Percentiles rank a stretch among this genome's conserved stretches.
These are phyloP conservation scores for Annona squamosa DNA, from an alignment of 164 flowering plant genomes.

Conservation along the genomic window DNA sequence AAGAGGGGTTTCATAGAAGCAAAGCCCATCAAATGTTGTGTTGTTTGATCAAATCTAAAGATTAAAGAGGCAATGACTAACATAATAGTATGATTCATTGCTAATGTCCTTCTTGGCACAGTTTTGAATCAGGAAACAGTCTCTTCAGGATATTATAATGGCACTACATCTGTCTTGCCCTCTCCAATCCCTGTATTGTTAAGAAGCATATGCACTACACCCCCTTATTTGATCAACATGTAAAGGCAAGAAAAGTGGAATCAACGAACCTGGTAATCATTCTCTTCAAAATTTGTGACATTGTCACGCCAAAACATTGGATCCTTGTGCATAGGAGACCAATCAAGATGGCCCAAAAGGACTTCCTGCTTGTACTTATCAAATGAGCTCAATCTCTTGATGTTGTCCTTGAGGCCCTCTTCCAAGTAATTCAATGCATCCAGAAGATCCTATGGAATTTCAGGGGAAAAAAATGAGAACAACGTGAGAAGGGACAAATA, in stretches of 20 bases:
- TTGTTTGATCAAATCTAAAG: no score
- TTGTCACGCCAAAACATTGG: constrained; percentile 89
- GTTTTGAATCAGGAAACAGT: no score
- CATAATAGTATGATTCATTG: no score
- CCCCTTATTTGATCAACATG: no score
- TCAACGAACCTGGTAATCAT: constrained; percentile 76
- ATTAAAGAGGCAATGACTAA: no score
- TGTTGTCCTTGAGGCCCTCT: constrained; percentile 72
- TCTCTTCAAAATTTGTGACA: constrained; percentile 77
- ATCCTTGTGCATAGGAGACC: constrained; percentile 98
- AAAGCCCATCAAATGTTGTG: no score
- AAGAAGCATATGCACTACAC: no score
- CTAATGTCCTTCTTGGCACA: no score
- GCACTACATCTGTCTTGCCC: no score
- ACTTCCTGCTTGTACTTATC: constrained; percentile 97
- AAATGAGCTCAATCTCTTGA: constrained; percentile 79
- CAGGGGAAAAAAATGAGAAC: background rate
- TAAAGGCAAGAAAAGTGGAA: background rate
- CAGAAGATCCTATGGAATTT: constrained; percentile 60
- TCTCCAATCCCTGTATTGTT: no score
- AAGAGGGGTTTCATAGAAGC: no score
- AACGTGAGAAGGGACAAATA: background rate
- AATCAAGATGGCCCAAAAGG: constrained; percentile 91
- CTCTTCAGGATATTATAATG: no score
- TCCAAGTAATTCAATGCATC: constrained; percentile 87